A percentile compares a stretch with the other conserved stretches of the same genome.
Evolutionary conservation across 2,329 filamentous ascomycete genomes (phyloP).

Genomic region (Aphanocladium album): DNA sequence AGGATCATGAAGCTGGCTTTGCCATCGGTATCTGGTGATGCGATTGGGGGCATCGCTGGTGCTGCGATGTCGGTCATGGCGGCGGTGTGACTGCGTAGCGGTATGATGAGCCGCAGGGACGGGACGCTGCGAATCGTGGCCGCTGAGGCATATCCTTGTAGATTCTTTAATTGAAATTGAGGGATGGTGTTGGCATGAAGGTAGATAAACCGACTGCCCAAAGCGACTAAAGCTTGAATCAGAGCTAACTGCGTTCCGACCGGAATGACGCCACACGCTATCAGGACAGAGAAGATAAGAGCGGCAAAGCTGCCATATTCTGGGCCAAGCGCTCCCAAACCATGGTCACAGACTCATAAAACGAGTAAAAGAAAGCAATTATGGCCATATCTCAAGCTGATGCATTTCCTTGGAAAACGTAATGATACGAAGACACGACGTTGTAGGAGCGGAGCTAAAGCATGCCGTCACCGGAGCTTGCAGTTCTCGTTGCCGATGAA

Average conservation of each 20-base stretch:
- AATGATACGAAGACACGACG: too few species aligned
- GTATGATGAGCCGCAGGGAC: background rate
- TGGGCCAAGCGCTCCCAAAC: background rate
- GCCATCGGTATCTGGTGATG: background rate
- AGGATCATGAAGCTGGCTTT: conserved; percentile 31
- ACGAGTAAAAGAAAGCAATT: too few species aligned
- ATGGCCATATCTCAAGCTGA: too few species aligned
- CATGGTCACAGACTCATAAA: too few species aligned
- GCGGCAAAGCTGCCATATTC: background rate
- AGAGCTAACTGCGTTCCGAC: background rate
- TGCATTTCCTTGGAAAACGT: too few species aligned
- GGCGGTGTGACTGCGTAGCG: background rate
- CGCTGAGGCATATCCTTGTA: background rate
- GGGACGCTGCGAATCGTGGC: background rate
- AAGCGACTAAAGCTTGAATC: background rate
- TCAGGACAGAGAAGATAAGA: background rate
- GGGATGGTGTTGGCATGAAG: background rate
- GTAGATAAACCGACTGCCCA: background rate
- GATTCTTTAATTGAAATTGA: background rate
- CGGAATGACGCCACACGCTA: background rate
- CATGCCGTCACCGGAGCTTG: too few species aligned
- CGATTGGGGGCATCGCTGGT: too few species aligned
- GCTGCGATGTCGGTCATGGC: background rate
- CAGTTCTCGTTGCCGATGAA: too few species aligned
- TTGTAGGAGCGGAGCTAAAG: too few species aligned